phyloP scores from a whole-genome alignment of 371 early-diverging fungal species.

The Paraphysoderma sedebokerense region DNA sequence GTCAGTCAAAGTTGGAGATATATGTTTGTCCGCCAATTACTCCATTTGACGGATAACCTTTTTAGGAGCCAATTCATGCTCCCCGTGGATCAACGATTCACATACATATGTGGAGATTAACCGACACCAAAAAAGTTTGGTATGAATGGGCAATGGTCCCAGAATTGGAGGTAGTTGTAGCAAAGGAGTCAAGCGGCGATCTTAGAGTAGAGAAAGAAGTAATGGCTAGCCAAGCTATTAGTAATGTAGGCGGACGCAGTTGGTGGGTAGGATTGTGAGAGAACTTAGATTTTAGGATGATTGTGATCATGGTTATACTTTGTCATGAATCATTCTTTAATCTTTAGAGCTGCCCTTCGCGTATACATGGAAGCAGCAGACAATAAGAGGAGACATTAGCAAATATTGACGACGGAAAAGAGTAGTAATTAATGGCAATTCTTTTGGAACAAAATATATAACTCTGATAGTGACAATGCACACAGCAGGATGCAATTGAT shows the following conservation, averaged over 20 bases:
- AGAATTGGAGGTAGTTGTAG: constrained; percentile 7
- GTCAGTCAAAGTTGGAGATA: not conserved
- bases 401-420: no score
- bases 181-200: not conserved
- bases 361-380: no score
- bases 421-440: no score
- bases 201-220: not conserved
- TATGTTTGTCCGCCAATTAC: not conserved
- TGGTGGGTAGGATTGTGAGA: constrained; percentile 40
- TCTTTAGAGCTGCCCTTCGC: no score
- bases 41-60: not conserved
- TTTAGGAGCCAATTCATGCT: constrained; percentile 44
- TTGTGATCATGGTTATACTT: no score
- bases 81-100: constrained; percentile 32
- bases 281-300: no score
- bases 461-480: no score
- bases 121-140: constrained; percentile 68
- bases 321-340: no score
- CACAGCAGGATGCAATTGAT: no score
- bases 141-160: constrained; percentile 69
- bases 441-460: no score
- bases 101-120: constrained; percentile 70
- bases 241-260: constrained; percentile 34
- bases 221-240: constrained; percentile 14
- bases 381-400: no score